Base-by-base conservation (phyloP, 768 basidiomycete genomes). In the Psilocybe tampanensis region DNA sequence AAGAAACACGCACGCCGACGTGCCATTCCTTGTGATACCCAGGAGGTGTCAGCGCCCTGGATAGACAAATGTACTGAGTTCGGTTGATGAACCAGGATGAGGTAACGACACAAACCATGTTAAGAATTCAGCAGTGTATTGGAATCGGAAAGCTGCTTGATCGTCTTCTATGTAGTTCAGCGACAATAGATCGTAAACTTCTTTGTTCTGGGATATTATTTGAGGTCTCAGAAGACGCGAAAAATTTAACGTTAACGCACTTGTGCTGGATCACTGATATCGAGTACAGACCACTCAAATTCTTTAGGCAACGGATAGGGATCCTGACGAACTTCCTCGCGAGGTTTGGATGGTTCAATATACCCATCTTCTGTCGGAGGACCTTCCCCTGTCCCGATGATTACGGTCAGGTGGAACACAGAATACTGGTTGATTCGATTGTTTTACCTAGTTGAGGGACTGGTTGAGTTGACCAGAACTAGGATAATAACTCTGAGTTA, bases 401-500 rank as follows among this genome's bases (percentile, higher is more conserved):
- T 23, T 39, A 26, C 21, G 23, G 23, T 44, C 48, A 34, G 36
- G 23, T 33, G 8, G 54, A 29, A 12, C 18, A 39, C 18, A 17
- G 11, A 23, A 5, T 15, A 43, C 23, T 44, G 21, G 8, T 19
- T 15, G 34, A 21, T 47, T 39, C 33, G 41, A 39, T 21, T 7
- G 22, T 11, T 71, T 64, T 66, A 86, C 91, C 90, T 54, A 85
- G 73, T 67, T 95, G 93, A n/a, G 94, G 91, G 7, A 99, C 97
- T 2, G 97, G 97, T 71, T 99, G 97, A 6, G 96, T 98, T 32
- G 79, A 85, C 97, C 97, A 98, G 74, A 99, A 99, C 95, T 94
- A 32, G 26, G 32, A 8, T 9, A 44, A 7, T 11, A 24, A 47
- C 9, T 59, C 19, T 19, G 21, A 21, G 42, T 34, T 24, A 4